Evolutionary conservation across 495 filamentous ascomycete species (phyloP).

Genomic region (Poronia punctata): DNA sequence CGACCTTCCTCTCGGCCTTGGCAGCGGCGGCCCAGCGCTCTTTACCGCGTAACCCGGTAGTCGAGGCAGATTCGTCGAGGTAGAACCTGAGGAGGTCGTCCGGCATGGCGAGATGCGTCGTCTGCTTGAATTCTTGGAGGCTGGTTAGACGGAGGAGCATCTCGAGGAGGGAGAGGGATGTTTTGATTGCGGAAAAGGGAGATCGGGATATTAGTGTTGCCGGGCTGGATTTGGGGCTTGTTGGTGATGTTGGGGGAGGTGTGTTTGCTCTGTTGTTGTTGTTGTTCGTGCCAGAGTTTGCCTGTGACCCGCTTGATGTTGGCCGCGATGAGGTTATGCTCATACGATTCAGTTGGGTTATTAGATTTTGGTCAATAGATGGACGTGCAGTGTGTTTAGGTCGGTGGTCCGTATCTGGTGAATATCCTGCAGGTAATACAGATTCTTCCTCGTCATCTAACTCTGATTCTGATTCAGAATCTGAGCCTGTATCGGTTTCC

Average conservation of each 20-base stretch:
- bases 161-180: constrained; percentile 88
- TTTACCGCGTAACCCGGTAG: constrained; percentile 65
- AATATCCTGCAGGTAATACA: constrained; percentile 21
- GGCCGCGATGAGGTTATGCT: constrained; percentile 26
- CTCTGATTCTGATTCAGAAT: constrained; percentile 5
- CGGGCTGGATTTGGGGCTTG: constrained; percentile 10
- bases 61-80: constrained; percentile 67
- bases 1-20: constrained; percentile 70
- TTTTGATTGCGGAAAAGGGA: constrained; percentile 52
- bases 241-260: neutral
- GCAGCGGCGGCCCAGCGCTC: constrained; percentile 61
- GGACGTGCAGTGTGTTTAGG: constrained; percentile 13
- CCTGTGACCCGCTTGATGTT: constrained; percentile 11
- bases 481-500: constrained; percentile 18
- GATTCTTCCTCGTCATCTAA: constrained; percentile 28
- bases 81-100: constrained; percentile 95
- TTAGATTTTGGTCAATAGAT: constrained; percentile 32
- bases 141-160: constrained; percentile 86
- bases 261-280: constrained; percentile 2
- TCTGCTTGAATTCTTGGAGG: constrained; percentile 95
- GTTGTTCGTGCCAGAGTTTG: constrained; percentile 1
- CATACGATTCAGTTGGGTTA: constrained; percentile 34
- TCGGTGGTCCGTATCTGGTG: constrained; percentile 6
- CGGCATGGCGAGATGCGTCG: constrained; percentile 84
- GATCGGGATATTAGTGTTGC: constrained; percentile 23